phyloP scores from a whole-genome alignment of 805 yeast species.

The Ogataea philodendri region DNA sequence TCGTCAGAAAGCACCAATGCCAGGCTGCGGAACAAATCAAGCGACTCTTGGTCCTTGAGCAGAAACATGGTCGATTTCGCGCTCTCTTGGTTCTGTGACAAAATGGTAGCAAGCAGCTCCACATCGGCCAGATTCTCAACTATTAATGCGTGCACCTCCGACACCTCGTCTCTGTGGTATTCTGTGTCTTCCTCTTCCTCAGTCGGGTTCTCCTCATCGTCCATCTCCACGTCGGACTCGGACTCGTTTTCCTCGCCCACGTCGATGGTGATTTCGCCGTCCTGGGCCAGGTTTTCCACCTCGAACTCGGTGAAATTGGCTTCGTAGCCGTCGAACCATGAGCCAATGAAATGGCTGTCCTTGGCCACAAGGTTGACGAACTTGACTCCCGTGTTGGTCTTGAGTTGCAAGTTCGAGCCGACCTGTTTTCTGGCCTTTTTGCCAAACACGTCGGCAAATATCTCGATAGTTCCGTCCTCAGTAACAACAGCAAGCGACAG shows the following conservation, averaged over 20 bases:
- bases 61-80: slow-evolving; percentile 55
- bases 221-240: slow-evolving; percentile 10
- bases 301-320: slow-evolving; percentile 31
- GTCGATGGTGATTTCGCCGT: slow-evolving; percentile 21
- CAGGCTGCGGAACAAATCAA: slow-evolving; percentile 44
- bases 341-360: slow-evolving; percentile 16
- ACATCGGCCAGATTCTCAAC: slow-evolving; percentile 22
- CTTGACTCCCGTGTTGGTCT: slow-evolving; percentile 17
- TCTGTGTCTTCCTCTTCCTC: slow-evolving; percentile 20
- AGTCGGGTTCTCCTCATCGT: slow-evolving; percentile 15
- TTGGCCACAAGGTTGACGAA: slow-evolving; percentile 15
- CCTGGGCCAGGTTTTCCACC: slow-evolving; percentile 31
- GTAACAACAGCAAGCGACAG: slow-evolving; percentile 31
- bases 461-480: slow-evolving; percentile 25
- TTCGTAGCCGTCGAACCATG: slow-evolving; percentile 30
- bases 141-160: slow-evolving; percentile 25
- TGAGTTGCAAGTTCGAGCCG: slow-evolving; percentile 16
- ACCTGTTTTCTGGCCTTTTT: slow-evolving; percentile 22
- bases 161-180: slow-evolving; percentile 26
- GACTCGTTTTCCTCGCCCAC: slow-evolving; percentile 16
- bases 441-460: slow-evolving; percentile 25
- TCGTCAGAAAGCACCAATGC: slow-evolving; percentile 50
- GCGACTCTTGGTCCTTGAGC: slow-evolving; percentile 45
- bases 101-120: slow-evolving; percentile 33
- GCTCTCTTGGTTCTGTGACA: slow-evolving; percentile 37